Conservation (phyloP, 2,329 filamentous ascomycete genomes). For the Apiospora marii region DNA sequence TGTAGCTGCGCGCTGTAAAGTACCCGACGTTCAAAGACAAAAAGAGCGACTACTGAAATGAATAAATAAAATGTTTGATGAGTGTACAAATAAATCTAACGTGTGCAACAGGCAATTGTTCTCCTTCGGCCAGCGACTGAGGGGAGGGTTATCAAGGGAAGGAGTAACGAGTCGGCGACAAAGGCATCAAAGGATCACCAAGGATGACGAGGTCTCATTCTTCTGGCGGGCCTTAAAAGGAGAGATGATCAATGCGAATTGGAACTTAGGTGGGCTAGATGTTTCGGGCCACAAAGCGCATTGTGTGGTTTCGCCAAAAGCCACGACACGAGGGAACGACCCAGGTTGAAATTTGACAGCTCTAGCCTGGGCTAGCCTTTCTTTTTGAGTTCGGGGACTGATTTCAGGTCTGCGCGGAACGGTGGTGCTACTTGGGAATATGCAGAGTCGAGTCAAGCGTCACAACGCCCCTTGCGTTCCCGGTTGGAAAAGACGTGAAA, state of each 20-base stretch:
- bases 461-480: neutral
- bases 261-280: neutral
- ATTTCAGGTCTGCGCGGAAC: neutral
- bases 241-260: constrained; percentile 12
- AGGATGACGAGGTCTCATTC: constrained; percentile 19
- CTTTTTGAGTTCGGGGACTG: neutral
- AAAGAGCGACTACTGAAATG: neutral
- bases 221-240: constrained; percentile 11
- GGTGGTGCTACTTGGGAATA: neutral
- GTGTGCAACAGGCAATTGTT: constrained; percentile 14
- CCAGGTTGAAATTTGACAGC: constrained; percentile 4
- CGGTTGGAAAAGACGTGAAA: neutral
- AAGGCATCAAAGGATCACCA: constrained; percentile 10
- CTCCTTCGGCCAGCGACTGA: constrained; percentile 14
- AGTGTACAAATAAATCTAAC: neutral
- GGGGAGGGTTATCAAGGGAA: constrained; percentile 10
- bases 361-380: neutral
- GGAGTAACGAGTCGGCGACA: neutral
- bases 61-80: neutral
- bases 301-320: constrained; percentile 8
- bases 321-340: neutral
- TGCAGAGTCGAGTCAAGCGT: neutral
- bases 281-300: constrained; percentile 20
- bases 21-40: neutral
- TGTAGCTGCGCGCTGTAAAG: constrained; percentile 3